Evolutionary conservation across 495 filamentous ascomycete species (phyloP).

Genomic region (Aspergillus asperescens): DNA sequence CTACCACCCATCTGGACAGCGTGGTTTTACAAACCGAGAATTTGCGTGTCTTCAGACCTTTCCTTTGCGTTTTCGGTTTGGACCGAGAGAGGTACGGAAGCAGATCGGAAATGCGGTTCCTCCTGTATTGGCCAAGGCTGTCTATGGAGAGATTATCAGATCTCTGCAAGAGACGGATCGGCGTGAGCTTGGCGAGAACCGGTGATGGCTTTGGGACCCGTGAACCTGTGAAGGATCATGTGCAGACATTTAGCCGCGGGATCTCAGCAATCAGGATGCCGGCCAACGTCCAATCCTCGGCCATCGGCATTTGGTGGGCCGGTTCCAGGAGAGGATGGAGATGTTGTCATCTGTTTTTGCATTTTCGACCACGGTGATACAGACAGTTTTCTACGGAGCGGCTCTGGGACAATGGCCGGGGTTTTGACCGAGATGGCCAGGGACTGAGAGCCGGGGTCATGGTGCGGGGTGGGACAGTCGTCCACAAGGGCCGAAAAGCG

Average conservation of each 20-base stretch:
- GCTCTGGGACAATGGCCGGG: background rate
- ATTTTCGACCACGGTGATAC: too few species aligned
- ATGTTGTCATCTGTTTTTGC: too few species aligned
- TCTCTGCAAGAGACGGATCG: slow-evolving; percentile 56
- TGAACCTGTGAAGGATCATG: background rate
- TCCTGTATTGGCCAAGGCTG: slow-evolving; percentile 51
- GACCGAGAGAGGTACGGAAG: slow-evolving; percentile 40
- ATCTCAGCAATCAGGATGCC: slow-evolving; percentile 12
- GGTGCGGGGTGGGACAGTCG: slow-evolving; percentile 1
- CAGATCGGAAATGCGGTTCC: slow-evolving; percentile 91
- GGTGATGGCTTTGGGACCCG: background rate
- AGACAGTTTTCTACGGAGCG: too few species aligned
- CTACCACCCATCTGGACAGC: slow-evolving; percentile 61
- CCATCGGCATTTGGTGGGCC: too few species aligned
- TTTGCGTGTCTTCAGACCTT: slow-evolving; percentile 74
- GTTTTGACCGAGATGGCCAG: background rate
- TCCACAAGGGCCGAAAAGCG: slow-evolving; percentile 2
- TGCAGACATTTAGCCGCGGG: slow-evolving; percentile 12
- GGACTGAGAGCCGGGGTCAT: background rate
- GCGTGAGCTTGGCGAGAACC: slow-evolving; percentile 17
- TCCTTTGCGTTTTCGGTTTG: slow-evolving; percentile 59
- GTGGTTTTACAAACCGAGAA: slow-evolving; percentile 67
- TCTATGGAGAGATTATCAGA: slow-evolving; percentile 54
- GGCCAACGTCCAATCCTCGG: too few species aligned
- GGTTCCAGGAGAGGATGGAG: too few species aligned